phyloP scores from a whole-genome alignment of 768 basidiomycete species.

The Gautieria morchelliformis region DNA sequence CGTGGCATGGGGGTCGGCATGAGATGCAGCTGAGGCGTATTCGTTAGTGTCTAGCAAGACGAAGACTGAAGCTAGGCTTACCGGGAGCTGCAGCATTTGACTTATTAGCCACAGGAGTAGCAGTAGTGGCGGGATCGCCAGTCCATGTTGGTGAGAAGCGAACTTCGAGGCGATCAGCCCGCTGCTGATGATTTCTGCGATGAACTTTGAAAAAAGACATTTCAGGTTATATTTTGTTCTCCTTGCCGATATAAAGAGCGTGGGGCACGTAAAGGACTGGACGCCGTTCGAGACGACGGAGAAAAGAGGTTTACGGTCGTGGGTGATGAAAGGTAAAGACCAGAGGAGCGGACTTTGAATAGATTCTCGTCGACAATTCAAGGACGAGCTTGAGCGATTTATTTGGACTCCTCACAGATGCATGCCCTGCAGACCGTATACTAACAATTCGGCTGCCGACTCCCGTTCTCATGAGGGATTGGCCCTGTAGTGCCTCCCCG shows the following conservation, averaged over 20 bases:
- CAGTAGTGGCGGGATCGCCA: neutral
- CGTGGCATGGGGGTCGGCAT: neutral
- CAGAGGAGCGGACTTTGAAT: neutral
- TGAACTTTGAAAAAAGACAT: neutral
- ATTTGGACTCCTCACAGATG: no score
- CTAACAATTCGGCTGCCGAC: no score
- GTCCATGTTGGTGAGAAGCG: constrained; percentile 1
- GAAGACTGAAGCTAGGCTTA: no score
- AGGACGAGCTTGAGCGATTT: no score
- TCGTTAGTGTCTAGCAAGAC: neutral
- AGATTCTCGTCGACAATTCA: no score
- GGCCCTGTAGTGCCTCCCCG: no score
- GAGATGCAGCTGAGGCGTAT: neutral
- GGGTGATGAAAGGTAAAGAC: neutral
- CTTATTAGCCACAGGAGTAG: neutral
- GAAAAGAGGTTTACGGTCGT: neutral
- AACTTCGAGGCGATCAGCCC: constrained; percentile 4
- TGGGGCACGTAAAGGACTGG: constrained; percentile 1
- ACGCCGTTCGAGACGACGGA: neutral
- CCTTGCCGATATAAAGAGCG: neutral
- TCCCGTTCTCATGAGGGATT: no score
- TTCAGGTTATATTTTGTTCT: neutral
- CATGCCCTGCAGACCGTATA: no score
- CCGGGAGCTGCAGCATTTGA: neutral
- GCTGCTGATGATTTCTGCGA: neutral